Conservation (phyloP, 177 flowering plant species). For the Vitis hybrid region DNA sequence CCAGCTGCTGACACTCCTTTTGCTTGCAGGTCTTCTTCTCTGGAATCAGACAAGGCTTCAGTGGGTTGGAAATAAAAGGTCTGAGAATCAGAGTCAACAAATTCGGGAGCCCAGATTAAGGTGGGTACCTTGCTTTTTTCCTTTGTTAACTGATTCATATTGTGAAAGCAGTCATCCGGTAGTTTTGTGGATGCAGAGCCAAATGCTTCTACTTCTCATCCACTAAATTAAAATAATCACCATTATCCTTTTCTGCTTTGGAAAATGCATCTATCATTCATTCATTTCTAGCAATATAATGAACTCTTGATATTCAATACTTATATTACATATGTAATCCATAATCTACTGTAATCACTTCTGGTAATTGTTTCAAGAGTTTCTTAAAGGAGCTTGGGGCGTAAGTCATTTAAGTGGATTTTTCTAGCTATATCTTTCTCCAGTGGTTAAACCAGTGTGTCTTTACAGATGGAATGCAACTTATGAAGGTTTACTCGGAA, state of each 20-base stretch:
- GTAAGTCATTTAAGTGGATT: not conserved
- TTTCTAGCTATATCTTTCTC: not conserved
- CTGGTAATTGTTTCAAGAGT: not conserved
- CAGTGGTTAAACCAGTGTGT: not conserved
- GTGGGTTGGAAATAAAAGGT: slow-evolving; percentile 59
- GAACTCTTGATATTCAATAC: not conserved
- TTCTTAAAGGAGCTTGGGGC: not conserved
- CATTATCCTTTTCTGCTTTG: not conserved
- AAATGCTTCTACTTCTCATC: not conserved
- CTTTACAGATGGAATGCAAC: slow-evolving; percentile 76
- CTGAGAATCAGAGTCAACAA: slow-evolving; percentile 30
- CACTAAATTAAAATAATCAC: not conserved
- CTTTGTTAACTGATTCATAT: not conserved
- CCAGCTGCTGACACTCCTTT: not conserved
- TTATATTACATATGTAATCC: not conserved
- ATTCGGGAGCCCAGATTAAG: slow-evolving; percentile 57
- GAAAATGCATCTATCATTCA: not conserved
- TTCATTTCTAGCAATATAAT: not conserved
- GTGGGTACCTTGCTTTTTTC: slow-evolving; percentile 25
- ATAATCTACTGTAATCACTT: not conserved
- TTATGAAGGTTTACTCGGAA: slow-evolving; percentile 75
- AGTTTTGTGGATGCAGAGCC: not conserved
- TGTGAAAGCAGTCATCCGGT: not conserved
- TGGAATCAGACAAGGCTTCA: slow-evolving; percentile 85
- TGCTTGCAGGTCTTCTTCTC: slow-evolving; percentile 65